Conservation (phyloP, 345 rosid genomes). For the Lepidium didymum region DNA sequence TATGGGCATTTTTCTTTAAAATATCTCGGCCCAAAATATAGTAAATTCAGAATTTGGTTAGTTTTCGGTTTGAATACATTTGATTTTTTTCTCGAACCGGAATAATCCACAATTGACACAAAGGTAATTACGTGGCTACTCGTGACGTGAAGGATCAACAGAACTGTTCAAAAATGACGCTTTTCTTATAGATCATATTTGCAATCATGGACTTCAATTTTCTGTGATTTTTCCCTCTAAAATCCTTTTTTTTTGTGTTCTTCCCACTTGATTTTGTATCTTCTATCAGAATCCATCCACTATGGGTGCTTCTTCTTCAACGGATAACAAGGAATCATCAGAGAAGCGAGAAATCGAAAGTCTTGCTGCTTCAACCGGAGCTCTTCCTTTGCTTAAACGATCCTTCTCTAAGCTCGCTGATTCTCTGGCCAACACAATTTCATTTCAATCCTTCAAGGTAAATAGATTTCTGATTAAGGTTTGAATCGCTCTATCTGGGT, state of each 20-base stretch:
- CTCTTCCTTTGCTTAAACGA: slow-evolving; percentile 56
- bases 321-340: slow-evolving; percentile 30
- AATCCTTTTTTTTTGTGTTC: neutral
- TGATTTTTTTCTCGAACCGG: neutral
- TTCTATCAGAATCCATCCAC: neutral
- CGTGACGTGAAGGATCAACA: neutral
- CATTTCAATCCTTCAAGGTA: slow-evolving; percentile 61
- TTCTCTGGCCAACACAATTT: slow-evolving; percentile 43
- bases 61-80: neutral
- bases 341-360: slow-evolving; percentile 63
- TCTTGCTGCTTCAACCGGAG: slow-evolving; percentile 64
- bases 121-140: slow-evolving; percentile 8
- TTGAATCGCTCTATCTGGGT: neutral
- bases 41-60: no score
- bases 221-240: neutral
- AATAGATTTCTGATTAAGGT: neutral
- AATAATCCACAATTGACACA: neutral
- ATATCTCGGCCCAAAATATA: no score
- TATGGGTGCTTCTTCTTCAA: slow-evolving; percentile 84
- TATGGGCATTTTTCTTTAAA: no score
- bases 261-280: neutral
- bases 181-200: neutral
- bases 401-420: slow-evolving; percentile 58
- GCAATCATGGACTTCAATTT: slow-evolving; percentile 3
- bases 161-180: slow-evolving; percentile 11